Conservation (phyloP, 306 rosid species). For the Hippophae tibetana region DNA sequence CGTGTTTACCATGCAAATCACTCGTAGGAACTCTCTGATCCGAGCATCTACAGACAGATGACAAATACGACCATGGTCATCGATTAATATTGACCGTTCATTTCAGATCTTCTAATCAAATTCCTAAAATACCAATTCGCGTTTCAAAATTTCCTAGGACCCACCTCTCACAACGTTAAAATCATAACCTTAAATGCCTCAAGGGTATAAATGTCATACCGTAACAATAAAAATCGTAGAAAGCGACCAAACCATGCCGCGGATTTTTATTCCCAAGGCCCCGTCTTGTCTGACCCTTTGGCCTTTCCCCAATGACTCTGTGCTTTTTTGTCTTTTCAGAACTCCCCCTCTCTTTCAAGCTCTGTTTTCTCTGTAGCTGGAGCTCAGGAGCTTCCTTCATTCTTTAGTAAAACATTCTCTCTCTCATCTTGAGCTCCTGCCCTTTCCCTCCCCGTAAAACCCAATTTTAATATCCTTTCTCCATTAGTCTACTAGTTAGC, state of each 20-base stretch:
- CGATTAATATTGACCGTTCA: constrained; percentile 15
- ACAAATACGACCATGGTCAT: not conserved
- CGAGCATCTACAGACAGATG: not conserved
- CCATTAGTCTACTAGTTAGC: constrained; percentile 4
- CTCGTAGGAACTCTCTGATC: not conserved
- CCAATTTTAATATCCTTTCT: constrained; percentile 4
- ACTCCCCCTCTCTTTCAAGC: not conserved
- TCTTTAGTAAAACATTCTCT: not conserved
- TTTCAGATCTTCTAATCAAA: not conserved
- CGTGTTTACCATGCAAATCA: not conserved
- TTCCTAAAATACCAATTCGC: constrained; percentile 14
- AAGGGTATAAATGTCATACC: constrained; percentile 8
- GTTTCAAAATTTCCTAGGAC: not conserved
- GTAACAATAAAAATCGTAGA: not conserved
- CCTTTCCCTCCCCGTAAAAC: constrained; percentile 15
- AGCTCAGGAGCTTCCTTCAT: not conserved
- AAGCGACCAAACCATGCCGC: constrained; percentile 9
- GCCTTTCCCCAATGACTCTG: constrained; percentile 10
- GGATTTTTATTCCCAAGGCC: constrained; percentile 24
- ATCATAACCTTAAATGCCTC: not conserved
- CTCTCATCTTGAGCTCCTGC: constrained; percentile 9
- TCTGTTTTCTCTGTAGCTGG: not conserved
- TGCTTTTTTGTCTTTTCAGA: constrained; percentile 23
- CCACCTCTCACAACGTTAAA: not conserved
- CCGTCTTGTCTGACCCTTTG: constrained; percentile 1